Percentiles rank a stretch among this genome's conserved stretches.
Evolutionary conservation across 2,329 filamentous ascomycete species (phyloP).

Genomic region (Aspergillus fijiensis): DNA sequence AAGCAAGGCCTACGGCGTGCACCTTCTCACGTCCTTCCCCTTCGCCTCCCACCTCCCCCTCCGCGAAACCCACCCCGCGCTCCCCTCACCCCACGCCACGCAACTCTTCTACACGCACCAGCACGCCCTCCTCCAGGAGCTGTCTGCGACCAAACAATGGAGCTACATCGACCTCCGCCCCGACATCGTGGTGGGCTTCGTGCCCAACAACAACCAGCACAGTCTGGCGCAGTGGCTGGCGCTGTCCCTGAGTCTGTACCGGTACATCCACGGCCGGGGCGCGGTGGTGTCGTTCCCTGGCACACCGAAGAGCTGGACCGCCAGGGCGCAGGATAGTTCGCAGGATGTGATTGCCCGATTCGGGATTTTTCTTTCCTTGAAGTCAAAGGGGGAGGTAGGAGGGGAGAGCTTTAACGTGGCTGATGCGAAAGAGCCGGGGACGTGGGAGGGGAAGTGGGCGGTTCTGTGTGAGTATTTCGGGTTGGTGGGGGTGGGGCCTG

Average conservation of each 20-base stretch:
- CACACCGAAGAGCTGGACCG: background rate
- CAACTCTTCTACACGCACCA: slow-evolving; percentile 11
- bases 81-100: background rate
- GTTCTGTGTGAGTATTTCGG: too few relatives aligned
- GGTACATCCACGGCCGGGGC: background rate
- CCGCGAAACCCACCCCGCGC: slow-evolving; percentile 6
- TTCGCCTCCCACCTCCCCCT: slow-evolving; percentile 7
- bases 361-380: too few relatives aligned
- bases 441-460: too few relatives aligned
- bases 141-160: background rate
- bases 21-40: slow-evolving; percentile 1
- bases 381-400: too few relatives aligned
- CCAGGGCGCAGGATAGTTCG: background rate
- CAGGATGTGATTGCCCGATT: background rate
- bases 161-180: slow-evolving; percentile 5
- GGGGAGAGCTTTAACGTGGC: too few relatives aligned
- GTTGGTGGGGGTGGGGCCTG: too few relatives aligned
- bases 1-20: slow-evolving; percentile 4
- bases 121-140: background rate
- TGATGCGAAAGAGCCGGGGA: too few relatives aligned
- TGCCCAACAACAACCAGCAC: slow-evolving; percentile 7
- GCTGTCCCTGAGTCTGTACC: slow-evolving; percentile 4
- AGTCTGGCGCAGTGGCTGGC: slow-evolving; percentile 8
- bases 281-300: slow-evolving; percentile 3
- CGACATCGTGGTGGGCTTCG: slow-evolving; percentile 6